Evolutionary conservation across 2,329 filamentous ascomycete species (phyloP).

Genomic region (Fusarium haematococcum): DNA sequence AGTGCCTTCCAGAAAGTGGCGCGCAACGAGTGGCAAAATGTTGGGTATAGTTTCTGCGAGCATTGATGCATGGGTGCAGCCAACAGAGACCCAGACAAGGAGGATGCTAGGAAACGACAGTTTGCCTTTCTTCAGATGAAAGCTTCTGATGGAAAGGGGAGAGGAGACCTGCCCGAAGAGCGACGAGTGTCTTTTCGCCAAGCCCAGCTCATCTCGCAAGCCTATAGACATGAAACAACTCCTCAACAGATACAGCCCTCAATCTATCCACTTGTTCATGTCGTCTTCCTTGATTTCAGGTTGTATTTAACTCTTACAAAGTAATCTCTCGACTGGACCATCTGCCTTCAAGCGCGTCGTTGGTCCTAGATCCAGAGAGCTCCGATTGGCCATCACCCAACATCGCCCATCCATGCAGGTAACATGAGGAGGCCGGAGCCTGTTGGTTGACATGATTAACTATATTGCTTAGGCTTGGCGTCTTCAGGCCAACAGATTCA

Average conservation of each 20-base stretch:
- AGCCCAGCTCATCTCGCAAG: not conserved
- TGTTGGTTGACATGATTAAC: not conserved
- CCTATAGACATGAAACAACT: not conserved
- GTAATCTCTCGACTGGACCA: not conserved
- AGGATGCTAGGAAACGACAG: not conserved
- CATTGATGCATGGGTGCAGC: constrained; percentile 10
- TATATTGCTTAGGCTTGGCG: not conserved
- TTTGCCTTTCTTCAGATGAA: not conserved
- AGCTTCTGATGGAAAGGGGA: not conserved
- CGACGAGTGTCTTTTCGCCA: not conserved
- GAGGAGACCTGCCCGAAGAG: not conserved
- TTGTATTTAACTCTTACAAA: not conserved
- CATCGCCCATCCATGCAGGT: not conserved
- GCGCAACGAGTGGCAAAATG: fast-evolving
- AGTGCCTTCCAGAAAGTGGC: not conserved
- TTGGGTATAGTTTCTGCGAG: constrained; percentile 32
- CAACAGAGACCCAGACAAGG: not conserved
- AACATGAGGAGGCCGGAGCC: not conserved
- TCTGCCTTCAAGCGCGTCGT: not conserved
- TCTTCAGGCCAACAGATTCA: not conserved
- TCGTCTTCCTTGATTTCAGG: not conserved
- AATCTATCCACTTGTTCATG: not conserved
- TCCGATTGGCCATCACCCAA: not conserved
- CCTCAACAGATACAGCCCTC: not conserved
- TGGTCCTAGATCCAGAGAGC: not conserved